Conservation (phyloP, 805 yeast genomes). For the Cyberlindnera galapagoensis region DNA sequence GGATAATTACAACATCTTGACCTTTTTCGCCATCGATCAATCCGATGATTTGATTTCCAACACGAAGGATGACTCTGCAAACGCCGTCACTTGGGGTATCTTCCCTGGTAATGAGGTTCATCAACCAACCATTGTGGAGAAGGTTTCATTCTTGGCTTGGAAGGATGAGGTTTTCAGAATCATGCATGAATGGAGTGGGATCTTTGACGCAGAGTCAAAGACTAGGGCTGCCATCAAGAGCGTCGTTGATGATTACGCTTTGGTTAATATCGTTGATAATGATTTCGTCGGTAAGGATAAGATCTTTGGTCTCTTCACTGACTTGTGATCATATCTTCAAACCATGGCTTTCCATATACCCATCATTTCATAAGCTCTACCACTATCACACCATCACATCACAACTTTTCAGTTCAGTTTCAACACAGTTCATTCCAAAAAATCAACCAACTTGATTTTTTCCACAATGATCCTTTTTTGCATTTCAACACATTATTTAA, state of each 20-base stretch:
- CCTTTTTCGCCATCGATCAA: slow-evolving; percentile 70
- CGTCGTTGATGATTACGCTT: slow-evolving; percentile 51
- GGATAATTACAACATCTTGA: slow-evolving; percentile 44
- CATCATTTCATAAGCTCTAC: slow-evolving; percentile 2
- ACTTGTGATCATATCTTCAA: slow-evolving; percentile 9
- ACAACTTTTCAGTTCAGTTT: slow-evolving; percentile 3
- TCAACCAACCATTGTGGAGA: slow-evolving; percentile 95
- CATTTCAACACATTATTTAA: no score
- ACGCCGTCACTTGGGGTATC: slow-evolving; percentile 98
- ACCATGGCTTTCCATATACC: slow-evolving; percentile 1
- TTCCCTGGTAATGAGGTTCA: slow-evolving; percentile 93
- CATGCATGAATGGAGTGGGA: slow-evolving; percentile 70
- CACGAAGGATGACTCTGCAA: slow-evolving; percentile 63
- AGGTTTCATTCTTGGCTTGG: slow-evolving; percentile 91
- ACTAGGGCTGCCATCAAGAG: slow-evolving; percentile 34
- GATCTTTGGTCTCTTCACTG: slow-evolving; percentile 48
- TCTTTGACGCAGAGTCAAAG: slow-evolving; percentile 33
- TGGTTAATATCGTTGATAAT: slow-evolving; percentile 88
- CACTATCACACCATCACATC: slow-evolving; percentile 2
- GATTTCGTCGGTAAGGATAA: slow-evolving; percentile 57
- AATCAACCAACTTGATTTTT: no score
- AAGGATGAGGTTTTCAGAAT: slow-evolving; percentile 89
- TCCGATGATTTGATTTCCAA: slow-evolving; percentile 58
- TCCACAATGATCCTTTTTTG: no score
- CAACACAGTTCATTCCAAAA: slow-evolving; percentile 4